Evolutionary conservation across 306 rosid genomes (phyloP).

Genomic region (Arachis stenosperma): DNA sequence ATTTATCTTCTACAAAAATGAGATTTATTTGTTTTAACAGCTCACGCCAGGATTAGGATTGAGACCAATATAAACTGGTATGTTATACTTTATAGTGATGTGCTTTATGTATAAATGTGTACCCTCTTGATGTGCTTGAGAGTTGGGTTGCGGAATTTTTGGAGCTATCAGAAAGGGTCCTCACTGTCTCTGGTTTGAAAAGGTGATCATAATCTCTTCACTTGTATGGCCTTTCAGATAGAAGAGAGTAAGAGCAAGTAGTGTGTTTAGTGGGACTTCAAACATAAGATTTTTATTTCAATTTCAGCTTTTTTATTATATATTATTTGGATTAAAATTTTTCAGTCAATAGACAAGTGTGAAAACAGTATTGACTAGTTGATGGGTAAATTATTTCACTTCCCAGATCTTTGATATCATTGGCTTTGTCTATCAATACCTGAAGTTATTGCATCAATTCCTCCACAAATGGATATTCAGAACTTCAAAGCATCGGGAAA

Average conservation of each 20-base stretch:
- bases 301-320: slow-evolving; percentile 40
- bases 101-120: slow-evolving; percentile 41
- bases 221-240: slow-evolving; percentile 28
- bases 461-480: slow-evolving; percentile 98
- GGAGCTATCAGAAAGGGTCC: slow-evolving; percentile 68
- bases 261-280: slow-evolving; percentile 8
- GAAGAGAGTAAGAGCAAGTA: slow-evolving; percentile 16
- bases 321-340: slow-evolving; percentile 8
- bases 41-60: too few relatives aligned
- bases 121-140: slow-evolving; percentile 90
- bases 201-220: slow-evolving; percentile 55
- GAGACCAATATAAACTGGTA: slow-evolving; percentile 28
- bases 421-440: slow-evolving; percentile 83
- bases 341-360: slow-evolving; percentile 18
- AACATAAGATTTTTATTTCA: slow-evolving; percentile 26
- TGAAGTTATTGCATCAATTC: slow-evolving; percentile 70
- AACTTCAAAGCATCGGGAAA: slow-evolving; percentile 88
- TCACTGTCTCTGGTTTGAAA: slow-evolving; percentile 87
- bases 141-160: slow-evolving; percentile 86
- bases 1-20: too few relatives aligned
- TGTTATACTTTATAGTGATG: slow-evolving; percentile 34
- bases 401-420: slow-evolving; percentile 81
- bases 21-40: neutral
- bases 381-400: slow-evolving; percentile 18
- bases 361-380: slow-evolving; percentile 31